phyloP scores from a whole-genome alignment of 2,329 filamentous ascomycete species.

The Alternaria viburni region DNA sequence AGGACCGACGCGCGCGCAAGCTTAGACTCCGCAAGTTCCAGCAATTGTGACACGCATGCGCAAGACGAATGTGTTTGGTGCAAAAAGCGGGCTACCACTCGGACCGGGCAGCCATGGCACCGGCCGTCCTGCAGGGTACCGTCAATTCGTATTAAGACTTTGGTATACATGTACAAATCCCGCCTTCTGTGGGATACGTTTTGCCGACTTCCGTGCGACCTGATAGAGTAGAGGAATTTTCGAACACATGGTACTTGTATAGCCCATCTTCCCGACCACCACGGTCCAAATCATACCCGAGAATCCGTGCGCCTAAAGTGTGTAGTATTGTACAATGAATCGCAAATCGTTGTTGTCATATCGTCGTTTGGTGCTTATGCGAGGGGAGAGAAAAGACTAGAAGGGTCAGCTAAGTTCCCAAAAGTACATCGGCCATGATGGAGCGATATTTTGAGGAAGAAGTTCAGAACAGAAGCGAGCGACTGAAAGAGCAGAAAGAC shows the following conservation, averaged over 20 bases:
- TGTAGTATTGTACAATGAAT: constrained; percentile 41
- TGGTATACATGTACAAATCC: constrained; percentile 28
- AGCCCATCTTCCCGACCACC: constrained; percentile 9
- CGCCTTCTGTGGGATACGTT: constrained; percentile 14
- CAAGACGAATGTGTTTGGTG: constrained; percentile 16
- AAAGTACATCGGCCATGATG: neutral
- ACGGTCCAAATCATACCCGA: constrained; percentile 16
- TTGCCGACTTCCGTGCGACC: constrained; percentile 19
- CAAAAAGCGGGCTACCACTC: constrained; percentile 1
- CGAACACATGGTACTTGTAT: neutral
- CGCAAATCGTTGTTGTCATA: constrained; percentile 21
- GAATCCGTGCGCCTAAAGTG: constrained; percentile 35
- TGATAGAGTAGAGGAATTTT: constrained; percentile 27
- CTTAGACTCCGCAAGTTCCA: constrained; percentile 11
- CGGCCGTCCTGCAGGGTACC: constrained; percentile 13
- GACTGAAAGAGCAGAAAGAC: neutral
- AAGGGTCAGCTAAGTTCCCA: constrained; percentile 22
- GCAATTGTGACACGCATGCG: constrained; percentile 21
- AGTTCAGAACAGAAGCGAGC: neutral
- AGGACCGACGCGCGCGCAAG: neutral
- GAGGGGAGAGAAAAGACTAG: constrained; percentile 49
- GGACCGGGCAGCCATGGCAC: constrained; percentile 16
- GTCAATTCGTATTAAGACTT: constrained; percentile 15
- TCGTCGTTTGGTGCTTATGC: constrained; percentile 30
- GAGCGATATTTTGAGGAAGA: neutral